Evolutionary conservation across 768 basidiomycete genomes (phyloP).

Genomic region (Bullera alba): DNA sequence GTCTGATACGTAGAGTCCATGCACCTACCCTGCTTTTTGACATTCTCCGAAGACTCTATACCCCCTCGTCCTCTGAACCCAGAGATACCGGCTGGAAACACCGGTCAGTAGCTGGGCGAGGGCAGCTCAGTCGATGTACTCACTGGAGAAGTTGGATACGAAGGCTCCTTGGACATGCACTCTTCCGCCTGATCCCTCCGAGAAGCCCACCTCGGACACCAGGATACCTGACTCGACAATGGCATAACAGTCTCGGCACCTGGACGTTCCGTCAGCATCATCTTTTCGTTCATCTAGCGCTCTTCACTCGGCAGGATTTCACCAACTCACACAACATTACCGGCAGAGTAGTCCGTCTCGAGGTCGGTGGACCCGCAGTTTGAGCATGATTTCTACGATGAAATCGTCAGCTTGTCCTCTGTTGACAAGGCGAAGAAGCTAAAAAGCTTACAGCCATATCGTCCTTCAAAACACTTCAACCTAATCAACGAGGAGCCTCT

Average conservation of each 20-base stretch:
- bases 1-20: not conserved
- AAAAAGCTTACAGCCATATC: too few relatives aligned
- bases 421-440: too few relatives aligned
- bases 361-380: constrained; percentile 6
- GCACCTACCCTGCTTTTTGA: constrained; percentile 29
- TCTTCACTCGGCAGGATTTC: too few relatives aligned
- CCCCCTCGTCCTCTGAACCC: constrained; percentile 16
- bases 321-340: constrained; percentile 6
- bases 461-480: too few relatives aligned
- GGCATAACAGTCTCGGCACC: constrained; percentile 58
- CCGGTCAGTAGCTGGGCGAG: not conserved
- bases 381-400: constrained; percentile 10
- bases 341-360: constrained; percentile 9
- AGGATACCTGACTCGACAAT: constrained; percentile 91
- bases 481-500: too few relatives aligned
- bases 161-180: constrained; percentile 94
- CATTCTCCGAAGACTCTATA: constrained; percentile 17
- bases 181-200: constrained; percentile 84
- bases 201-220: constrained; percentile 87
- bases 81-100: constrained; percentile 20
- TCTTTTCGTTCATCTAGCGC: too few relatives aligned
- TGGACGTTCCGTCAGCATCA: constrained; percentile 9
- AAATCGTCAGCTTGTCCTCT: not conserved
- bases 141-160: constrained; percentile 84
- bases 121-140: constrained; percentile 42